A percentile compares a stretch with the other conserved stretches of the same genome.
Conservation (phyloP, 1,139 yeast genomes). For the Nakaseomyces delphensis region DNA sequence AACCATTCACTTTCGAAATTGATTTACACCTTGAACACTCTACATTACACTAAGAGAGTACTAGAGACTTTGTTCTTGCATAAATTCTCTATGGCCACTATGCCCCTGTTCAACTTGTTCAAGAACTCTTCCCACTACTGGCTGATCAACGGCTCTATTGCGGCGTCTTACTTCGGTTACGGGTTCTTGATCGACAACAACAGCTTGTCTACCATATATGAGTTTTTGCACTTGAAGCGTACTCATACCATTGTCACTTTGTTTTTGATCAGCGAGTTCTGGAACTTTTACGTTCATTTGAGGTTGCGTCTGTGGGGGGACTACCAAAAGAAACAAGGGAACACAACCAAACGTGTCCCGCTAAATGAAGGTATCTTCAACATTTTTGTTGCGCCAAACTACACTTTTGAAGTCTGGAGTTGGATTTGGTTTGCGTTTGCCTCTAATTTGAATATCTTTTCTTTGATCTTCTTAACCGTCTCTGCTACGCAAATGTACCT, state of each 20-base stretch:
- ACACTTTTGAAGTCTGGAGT: slow-evolving; percentile 71
- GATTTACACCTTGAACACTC: slow-evolving; percentile 40
- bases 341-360: slow-evolving; percentile 30
- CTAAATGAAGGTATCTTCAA: slow-evolving; percentile 40
- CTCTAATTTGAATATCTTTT: slow-evolving; percentile 64
- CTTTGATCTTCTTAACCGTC: slow-evolving; percentile 59
- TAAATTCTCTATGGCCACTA: slow-evolving; percentile 75
- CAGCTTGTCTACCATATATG: slow-evolving; percentile 16
- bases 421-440: slow-evolving; percentile 66
- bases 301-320: slow-evolving; percentile 36
- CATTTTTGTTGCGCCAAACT: slow-evolving; percentile 56
- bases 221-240: slow-evolving; percentile 15
- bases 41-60: slow-evolving; percentile 83
- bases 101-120: slow-evolving; percentile 83
- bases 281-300: slow-evolving; percentile 63
- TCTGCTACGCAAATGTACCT: slow-evolving; percentile 67
- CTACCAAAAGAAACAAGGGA: slow-evolving; percentile 34
- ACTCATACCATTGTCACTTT: slow-evolving; percentile 33
- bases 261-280: slow-evolving; percentile 60
- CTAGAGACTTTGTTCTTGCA: slow-evolving; percentile 79
- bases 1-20: slow-evolving; percentile 15
- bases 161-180: slow-evolving; percentile 61
- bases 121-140: slow-evolving; percentile 89
- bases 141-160: slow-evolving; percentile 70
- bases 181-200: slow-evolving; percentile 38